Conservation (phyloP, 108 stramenopile genomes). For the Aurantiochytrium sp. region DNA sequence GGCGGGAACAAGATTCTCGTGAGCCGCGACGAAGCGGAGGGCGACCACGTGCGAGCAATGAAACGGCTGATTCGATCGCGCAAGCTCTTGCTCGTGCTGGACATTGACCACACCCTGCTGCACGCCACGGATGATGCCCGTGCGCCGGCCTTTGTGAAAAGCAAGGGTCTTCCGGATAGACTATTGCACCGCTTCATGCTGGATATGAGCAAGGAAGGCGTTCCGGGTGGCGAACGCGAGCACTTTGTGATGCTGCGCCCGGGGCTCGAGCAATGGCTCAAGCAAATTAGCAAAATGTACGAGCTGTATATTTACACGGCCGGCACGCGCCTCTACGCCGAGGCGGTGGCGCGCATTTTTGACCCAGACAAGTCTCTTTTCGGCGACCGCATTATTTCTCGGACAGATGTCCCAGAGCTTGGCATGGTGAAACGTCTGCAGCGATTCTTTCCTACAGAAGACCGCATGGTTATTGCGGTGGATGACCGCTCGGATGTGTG, state of each 20-base stretch:
- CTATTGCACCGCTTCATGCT: not conserved
- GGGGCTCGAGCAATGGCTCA: not conserved
- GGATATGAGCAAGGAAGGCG: not conserved
- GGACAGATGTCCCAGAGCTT: not conserved
- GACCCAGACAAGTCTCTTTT: not conserved
- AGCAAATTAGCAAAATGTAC: conserved; percentile 39
- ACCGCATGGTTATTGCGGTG: not conserved
- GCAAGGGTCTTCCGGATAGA: not conserved
- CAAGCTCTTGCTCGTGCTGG: conserved; percentile 67
- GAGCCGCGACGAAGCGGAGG: not conserved
- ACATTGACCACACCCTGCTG: conserved; percentile 75
- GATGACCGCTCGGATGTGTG: conserved; percentile 12
- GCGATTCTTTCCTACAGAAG: not conserved
- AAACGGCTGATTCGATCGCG: not conserved
- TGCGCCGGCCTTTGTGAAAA: conserved; percentile 44
- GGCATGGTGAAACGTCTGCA: not conserved
- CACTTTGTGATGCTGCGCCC: conserved; percentile 40
- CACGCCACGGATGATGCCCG: conserved; percentile 73
- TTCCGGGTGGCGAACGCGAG: not conserved
- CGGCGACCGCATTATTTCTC: not conserved
- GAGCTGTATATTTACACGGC: conserved; percentile 76
- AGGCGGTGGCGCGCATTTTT: conserved; percentile 67
- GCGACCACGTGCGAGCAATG: not conserved
- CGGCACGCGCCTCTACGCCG: conserved; percentile 73
- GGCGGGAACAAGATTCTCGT: conserved; percentile 6